Conservation (phyloP, 495 filamentous ascomycete genomes). For the Evernia prunastri region DNA sequence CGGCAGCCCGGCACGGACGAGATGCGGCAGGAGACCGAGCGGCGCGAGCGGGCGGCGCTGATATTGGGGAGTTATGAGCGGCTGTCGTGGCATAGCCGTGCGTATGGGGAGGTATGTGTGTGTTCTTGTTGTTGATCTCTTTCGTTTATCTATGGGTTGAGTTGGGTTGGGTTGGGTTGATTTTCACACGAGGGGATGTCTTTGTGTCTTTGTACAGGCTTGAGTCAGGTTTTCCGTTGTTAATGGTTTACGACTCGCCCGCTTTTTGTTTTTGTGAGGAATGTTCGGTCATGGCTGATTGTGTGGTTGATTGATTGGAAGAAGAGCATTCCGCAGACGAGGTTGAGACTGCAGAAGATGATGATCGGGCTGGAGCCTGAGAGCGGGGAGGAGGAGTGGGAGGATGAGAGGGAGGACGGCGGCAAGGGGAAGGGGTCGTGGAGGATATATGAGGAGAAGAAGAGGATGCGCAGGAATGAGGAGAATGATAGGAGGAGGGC, state of each 20-base stretch:
- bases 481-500: conserved; percentile 1
- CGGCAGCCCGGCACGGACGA: no score
- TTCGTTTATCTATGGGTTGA: not conserved
- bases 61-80: conserved; percentile 23
- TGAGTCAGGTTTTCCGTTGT: not conserved
- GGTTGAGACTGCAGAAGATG: conserved; percentile 28
- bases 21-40: conserved; percentile 13
- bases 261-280: no score
- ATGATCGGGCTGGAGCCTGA: conserved; percentile 19
- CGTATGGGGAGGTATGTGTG: conserved; percentile 20
- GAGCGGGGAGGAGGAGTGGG: conserved; percentile 20
- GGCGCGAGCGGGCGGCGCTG: conserved; percentile 10
- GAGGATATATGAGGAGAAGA: conserved; percentile 15
- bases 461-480: conserved; percentile 15
- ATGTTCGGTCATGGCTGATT: not conserved
- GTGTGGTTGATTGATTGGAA: not conserved
- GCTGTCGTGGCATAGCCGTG: conserved; percentile 7
- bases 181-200: no score
- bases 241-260: no score
- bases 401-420: conserved; percentile 12
- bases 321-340: conserved; percentile 35
- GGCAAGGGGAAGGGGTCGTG: conserved; percentile 15
- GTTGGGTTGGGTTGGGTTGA: no score
- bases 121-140: not conserved
- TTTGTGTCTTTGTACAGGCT: no score